Evolutionary conservation across 306 rosid genomes (phyloP).

Genomic region (Castanospermum australe): DNA sequence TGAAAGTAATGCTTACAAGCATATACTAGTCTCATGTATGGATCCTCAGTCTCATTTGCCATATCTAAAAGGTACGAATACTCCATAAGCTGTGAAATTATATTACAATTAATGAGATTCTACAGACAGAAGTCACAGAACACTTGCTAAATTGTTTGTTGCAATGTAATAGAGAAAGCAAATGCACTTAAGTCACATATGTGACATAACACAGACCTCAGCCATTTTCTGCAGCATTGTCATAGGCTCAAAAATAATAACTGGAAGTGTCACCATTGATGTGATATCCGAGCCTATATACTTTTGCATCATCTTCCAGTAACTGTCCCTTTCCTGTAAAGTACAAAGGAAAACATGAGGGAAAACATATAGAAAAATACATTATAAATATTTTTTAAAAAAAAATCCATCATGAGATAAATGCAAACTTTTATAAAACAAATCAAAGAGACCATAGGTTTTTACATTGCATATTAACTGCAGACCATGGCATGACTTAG

Average conservation of each 20-base stretch:
- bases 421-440: not conserved
- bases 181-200: not conserved
- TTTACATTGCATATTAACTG: constrained; percentile 1
- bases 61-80: constrained; percentile 80
- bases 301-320: constrained; percentile 96
- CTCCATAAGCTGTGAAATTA: constrained; percentile 80
- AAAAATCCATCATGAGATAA: not conserved
- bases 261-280: constrained; percentile 98
- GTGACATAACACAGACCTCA: constrained; percentile 60
- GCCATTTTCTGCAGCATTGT: constrained; percentile 93
- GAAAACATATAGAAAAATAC: constrained; percentile 4
- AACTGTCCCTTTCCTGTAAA: constrained; percentile 81
- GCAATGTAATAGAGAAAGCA: not conserved
- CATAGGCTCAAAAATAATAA: constrained; percentile 96
- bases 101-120: constrained; percentile 2
- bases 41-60: constrained; percentile 94
- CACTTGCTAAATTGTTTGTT: constrained; percentile 19
- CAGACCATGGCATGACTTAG: not conserved
- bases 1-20: constrained; percentile 58
- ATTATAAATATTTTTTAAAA: not conserved
- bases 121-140: constrained; percentile 1
- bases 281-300: constrained; percentile 90
- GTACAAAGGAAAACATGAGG: constrained; percentile 16
- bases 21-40: constrained; percentile 80
- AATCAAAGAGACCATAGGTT: not conserved